A percentile compares a stretch with the other conserved stretches of the same genome.
phyloP scores from a whole-genome alignment of 306 rosid species.

The Argentina anserina region DNA sequence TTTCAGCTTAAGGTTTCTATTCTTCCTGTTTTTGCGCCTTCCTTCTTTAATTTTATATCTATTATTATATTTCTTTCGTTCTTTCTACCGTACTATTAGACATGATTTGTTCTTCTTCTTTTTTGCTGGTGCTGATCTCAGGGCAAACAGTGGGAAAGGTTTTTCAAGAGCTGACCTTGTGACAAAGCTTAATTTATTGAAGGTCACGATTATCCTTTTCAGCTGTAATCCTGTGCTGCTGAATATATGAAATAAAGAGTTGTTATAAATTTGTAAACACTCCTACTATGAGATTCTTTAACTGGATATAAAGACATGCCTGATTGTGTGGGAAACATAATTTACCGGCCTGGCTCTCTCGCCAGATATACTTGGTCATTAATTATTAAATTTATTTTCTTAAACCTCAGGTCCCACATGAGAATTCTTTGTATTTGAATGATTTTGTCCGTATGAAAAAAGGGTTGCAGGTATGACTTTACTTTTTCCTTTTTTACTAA shows the following conservation, averaged over 20 bases:
- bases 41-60: neutral
- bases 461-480: constrained; percentile 67
- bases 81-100: neutral
- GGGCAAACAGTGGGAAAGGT: constrained; percentile 63
- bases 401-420: constrained; percentile 63
- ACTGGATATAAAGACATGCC: neutral
- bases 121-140: constrained; percentile 37
- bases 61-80: neutral
- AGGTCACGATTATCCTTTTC: constrained; percentile 40
- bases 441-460: constrained; percentile 78
- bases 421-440: constrained; percentile 57
- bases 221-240: neutral
- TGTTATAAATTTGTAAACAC: neutral
- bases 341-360: neutral
- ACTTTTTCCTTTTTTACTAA: neutral
- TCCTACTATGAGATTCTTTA: neutral
- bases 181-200: constrained; percentile 50
- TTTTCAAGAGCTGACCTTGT: constrained; percentile 72
- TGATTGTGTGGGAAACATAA: neutral
- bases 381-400: constrained; percentile 2
- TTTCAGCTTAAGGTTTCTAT: constrained; percentile 73
- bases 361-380: neutral
- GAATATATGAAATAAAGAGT: neutral
- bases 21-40: constrained; percentile 2
- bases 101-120: constrained; percentile 3